phyloP scores from a whole-genome alignment of 352 stramenopile species.

The Phytophthora litchii region DNA sequence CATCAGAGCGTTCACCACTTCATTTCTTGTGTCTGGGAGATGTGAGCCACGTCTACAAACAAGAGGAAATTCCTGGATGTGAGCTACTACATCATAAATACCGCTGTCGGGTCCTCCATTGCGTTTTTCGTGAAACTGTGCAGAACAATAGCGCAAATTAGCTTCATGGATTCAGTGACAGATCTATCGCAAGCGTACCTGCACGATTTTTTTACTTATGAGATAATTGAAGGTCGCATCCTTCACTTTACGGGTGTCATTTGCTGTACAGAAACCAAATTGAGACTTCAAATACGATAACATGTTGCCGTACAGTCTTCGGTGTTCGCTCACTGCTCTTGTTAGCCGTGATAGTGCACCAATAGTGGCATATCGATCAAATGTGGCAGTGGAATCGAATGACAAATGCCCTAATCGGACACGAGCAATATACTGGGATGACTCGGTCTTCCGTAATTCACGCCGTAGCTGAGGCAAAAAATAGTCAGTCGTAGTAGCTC shows the following conservation, averaged over 20 bases:
- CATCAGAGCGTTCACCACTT: slow-evolving; percentile 50
- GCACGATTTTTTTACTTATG: slow-evolving; percentile 44
- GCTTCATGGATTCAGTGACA: background rate
- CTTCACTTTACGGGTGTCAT: slow-evolving; percentile 49
- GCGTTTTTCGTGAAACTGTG: slow-evolving; percentile 31
- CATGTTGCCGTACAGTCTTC: slow-evolving; percentile 49
- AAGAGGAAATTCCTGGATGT: slow-evolving; percentile 47
- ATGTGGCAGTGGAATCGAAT: slow-evolving; percentile 30
- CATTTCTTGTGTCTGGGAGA: slow-evolving; percentile 37
- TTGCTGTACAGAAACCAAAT: slow-evolving; percentile 45
- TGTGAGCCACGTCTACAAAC: slow-evolving; percentile 33
- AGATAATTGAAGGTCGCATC: slow-evolving; percentile 58
- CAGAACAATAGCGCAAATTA: slow-evolving; percentile 17
- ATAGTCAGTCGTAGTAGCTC: slow-evolving; percentile 9
- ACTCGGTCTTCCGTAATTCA: slow-evolving; percentile 28
- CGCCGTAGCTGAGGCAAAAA: slow-evolving; percentile 53
- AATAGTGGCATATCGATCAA: slow-evolving; percentile 60
- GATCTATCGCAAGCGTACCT: slow-evolving; percentile 31
- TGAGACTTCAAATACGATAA: slow-evolving; percentile 47
- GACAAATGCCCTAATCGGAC: slow-evolving; percentile 55
- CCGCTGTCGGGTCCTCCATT: slow-evolving; percentile 21
- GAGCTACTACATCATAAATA: slow-evolving; percentile 43
- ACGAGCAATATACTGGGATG: slow-evolving; percentile 29
- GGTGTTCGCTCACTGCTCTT: slow-evolving; percentile 43
- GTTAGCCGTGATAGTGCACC: slow-evolving; percentile 46